These are phyloP conservation scores for Ochromonas danica DNA, from an alignment of 108 stramenopile genomes.

Conservation along the genomic window DNA sequence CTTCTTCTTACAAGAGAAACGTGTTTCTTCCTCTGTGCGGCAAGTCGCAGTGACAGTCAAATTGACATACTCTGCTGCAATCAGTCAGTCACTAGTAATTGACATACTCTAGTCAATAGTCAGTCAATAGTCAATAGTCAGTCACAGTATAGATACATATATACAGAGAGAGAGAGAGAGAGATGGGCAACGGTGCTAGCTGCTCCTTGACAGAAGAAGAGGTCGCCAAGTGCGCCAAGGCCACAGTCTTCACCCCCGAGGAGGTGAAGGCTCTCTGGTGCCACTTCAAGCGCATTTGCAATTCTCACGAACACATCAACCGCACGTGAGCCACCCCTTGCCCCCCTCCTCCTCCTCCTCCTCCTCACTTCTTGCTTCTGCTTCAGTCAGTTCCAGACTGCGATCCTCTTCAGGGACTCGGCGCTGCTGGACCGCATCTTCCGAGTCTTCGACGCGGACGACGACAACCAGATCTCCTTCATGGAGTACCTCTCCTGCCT, in stretches of 20 bases:
- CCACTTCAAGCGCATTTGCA: conserved; percentile 7
- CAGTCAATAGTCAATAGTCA: too few relatives aligned
- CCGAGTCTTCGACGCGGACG: conserved; percentile 20
- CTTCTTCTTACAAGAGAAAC: too few relatives aligned
- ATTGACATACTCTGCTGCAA: too few relatives aligned
- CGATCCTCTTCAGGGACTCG: conserved; percentile 24
- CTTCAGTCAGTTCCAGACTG: conserved; percentile 30
- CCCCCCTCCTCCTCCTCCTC: background rate
- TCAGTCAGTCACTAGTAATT: too few relatives aligned
- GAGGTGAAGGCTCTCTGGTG: conserved; percentile 30
- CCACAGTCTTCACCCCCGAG: conserved; percentile 2
- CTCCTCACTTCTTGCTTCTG: background rate
- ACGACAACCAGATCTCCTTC: conserved; percentile 19
- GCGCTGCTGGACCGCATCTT: conserved; percentile 32
- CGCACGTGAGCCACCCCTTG: background rate
- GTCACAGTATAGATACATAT: too few relatives aligned
- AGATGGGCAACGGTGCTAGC: too few relatives aligned
- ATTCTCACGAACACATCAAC: background rate
- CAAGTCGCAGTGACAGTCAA: too few relatives aligned
- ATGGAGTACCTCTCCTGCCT: conserved; percentile 24
- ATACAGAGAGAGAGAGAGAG: too few relatives aligned
- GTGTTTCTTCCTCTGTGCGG: too few relatives aligned
- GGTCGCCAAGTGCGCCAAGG: background rate
- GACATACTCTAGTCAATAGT: too few relatives aligned
- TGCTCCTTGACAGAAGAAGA: background rate